phyloP scores from a whole-genome alignment of 2,329 filamentous ascomycete species.

The Fusarium annulatum region DNA sequence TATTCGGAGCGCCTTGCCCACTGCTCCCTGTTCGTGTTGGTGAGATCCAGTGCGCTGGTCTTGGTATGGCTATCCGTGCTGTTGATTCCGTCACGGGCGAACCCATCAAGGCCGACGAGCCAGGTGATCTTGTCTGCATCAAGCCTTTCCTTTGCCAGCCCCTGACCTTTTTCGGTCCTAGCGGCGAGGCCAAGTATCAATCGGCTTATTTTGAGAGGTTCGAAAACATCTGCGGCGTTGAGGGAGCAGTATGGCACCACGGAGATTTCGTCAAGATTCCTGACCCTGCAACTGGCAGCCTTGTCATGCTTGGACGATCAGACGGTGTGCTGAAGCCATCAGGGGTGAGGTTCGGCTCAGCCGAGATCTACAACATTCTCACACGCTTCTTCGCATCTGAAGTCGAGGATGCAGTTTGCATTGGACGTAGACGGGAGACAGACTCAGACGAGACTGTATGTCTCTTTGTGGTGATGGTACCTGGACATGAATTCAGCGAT shows the following conservation, averaged over 20 bases:
- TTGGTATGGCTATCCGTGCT: conserved; percentile 80
- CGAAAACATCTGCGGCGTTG: conserved; percentile 54
- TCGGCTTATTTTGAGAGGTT: conserved; percentile 92
- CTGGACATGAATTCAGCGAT: conserved; percentile 65
- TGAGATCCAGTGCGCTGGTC: conserved; percentile 80
- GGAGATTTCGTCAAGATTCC: conserved; percentile 84
- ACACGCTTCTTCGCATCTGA: conserved; percentile 82
- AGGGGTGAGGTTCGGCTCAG: conserved; percentile 90
- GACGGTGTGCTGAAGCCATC: conserved; percentile 94
- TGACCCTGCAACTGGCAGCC: conserved; percentile 76
- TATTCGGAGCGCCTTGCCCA: conserved; percentile 88
- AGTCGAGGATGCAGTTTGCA: conserved; percentile 87
- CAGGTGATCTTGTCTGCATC: conserved; percentile 89
- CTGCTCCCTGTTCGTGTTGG: conserved; percentile 77
- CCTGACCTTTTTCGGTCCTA: conserved; percentile 83
- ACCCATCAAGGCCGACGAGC: conserved; percentile 68
- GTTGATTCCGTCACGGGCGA: conserved; percentile 69
- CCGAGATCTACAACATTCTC: conserved; percentile 97
- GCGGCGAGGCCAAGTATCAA: conserved; percentile 76
- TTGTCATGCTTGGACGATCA: conserved; percentile 91
- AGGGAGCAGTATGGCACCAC: conserved; percentile 82
- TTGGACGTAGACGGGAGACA: conserved; percentile 76
- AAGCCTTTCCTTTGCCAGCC: conserved; percentile 92
- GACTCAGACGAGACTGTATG: conserved; percentile 89
- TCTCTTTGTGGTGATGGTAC: conserved; percentile 83